Base-by-base conservation (phyloP, 78 protist genomes). In the Planoprotostelium fungivorum region DNA sequence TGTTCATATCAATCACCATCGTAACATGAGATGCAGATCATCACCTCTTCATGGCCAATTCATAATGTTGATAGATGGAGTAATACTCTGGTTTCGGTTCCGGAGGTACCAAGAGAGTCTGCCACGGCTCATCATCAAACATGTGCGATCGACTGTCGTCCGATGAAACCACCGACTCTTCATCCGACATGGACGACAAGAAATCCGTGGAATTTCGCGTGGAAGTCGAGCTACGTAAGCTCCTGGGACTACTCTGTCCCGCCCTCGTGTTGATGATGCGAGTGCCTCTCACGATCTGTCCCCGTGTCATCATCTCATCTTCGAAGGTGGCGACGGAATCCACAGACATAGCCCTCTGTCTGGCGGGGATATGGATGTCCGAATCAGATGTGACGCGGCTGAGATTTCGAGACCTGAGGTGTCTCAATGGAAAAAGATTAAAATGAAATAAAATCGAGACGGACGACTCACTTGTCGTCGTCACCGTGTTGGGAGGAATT, bases 81-180 rank as follows among this genome's bases (percentile, higher is more conserved):
- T 51, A 51, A 51, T 25, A 51, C 16, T 51, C 73, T 51, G 73
- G 73, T 51, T 51, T 51, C 16, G 73, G 73, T 51, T 51, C 73
- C 73, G 73, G 73, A 51, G 73, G 73, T 5, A 51, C 73, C 16
- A 51, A 51, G 5, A 51, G 16, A 16, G 73, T 51, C 73, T 51
- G 73, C 73, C 73, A 51, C 31, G 73, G 73, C 73, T 51, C 73
- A 51, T 51, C 73, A 51, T 51, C 73, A 51, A 51, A 51, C 73
- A 5, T 51, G 73, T 51, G 5, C 73, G 73, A 25, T n/a, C n/a
- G n/a, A 51, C 16, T 16, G 73, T 51, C 73, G 5, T 5, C 73
- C 73, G 16, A 5, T 25, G 73, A 51, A 16, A 51, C 16, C 5
- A 51, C 73, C 5, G 73, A 51, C 31, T 51, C 73, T 51, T 51